Evolutionary conservation across 1,139 yeast species (phyloP).

Genomic region (Blastobotrys malaysiensis): DNA sequence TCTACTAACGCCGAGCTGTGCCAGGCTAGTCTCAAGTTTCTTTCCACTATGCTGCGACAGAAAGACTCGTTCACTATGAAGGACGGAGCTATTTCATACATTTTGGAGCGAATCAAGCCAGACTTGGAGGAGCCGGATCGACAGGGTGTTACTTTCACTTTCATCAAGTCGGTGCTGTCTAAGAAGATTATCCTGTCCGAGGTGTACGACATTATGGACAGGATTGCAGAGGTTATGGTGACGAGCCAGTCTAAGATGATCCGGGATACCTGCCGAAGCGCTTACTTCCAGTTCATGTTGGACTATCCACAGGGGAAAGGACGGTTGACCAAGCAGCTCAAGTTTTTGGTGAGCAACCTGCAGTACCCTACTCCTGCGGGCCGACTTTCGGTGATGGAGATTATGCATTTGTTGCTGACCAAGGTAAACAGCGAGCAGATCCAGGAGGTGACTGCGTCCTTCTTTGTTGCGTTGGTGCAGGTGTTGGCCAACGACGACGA

Average conservation of each 20-base stretch:
- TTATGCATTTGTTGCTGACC: constrained; percentile 62
- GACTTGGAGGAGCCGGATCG: constrained; percentile 87
- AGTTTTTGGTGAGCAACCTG: constrained; percentile 75
- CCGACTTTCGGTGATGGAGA: constrained; percentile 85
- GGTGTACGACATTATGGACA: constrained; percentile 83
- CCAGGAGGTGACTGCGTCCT: constrained; percentile 63
- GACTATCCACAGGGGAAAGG: constrained; percentile 94
- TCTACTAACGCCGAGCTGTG: constrained; percentile 75
- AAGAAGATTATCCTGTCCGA: constrained; percentile 79
- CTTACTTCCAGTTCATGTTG: constrained; percentile 81
- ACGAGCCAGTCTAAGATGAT: constrained; percentile 82
- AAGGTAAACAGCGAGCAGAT: constrained; percentile 59
- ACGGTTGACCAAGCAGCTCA: constrained; percentile 75
- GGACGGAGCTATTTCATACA: constrained; percentile 67
- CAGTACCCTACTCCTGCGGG: constrained; percentile 85
- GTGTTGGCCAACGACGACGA: constrained; percentile 75
- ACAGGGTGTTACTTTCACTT: constrained; percentile 84
- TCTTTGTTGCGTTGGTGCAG: constrained; percentile 77
- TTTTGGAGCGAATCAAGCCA: constrained; percentile 72
- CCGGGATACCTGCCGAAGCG: constrained; percentile 79
- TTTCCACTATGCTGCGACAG: constrained; percentile 68
- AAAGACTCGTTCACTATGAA: constrained; percentile 61
- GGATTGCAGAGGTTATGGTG: constrained; percentile 77
- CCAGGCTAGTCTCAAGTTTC: constrained; percentile 70
- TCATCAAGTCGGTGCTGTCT: constrained; percentile 67